Evolutionary conservation across 2,329 filamentous ascomycete species (phyloP), one percentile per base, ranked within the genome.

Genomic region (Scedosporium aurantiacum): DNA sequence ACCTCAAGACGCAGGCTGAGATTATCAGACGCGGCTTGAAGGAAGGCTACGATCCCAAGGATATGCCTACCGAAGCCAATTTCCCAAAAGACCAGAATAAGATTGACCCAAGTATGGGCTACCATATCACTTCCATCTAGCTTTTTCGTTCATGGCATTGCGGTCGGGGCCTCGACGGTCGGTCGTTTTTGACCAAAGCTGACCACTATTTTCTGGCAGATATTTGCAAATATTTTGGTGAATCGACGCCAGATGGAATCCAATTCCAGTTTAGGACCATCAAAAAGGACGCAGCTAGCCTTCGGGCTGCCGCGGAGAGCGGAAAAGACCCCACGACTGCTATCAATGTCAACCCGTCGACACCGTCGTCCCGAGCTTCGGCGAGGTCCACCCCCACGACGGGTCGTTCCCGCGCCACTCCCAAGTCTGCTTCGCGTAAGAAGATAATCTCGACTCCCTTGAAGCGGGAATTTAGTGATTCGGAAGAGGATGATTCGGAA

Each of bases 251-350:
- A 0, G 77, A 77, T 21, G 83, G 83, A 7, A 78, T 86, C n/a
- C 77, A 79, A 65, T 86, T 82, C 68, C 82, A 85, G 66, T 84
- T 86, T 67, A 78, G 83, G 1, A 63, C 69, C 25, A 78, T 85
- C 71, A 84, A 82, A 70, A 74, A 74, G 41, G 75, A 82, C 32
- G 82, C 79, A 32, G 76, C 80, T 45, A 71, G 70, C 2, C 76
- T 85, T 54, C 73, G 75, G 50, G 67, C 72, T 2, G 76, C 77
- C 2, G 74, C 76, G n/a, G 70, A 73, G 23, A 69, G 71, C 1
- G 79, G 78, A 27, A 71, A 75, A 52, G 76, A 81, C 65, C 79
- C 82, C 0, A 71, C 78, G 12, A 70, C 66, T 54, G 74, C 73
- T 23, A 68, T 80, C 25, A 66, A 67, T 40, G 32, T 61, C 14